These are phyloP conservation scores for Diaporthe australafricana DNA, from an alignment of 2,329 filamentous ascomycete genomes.

Conservation along the genomic window DNA sequence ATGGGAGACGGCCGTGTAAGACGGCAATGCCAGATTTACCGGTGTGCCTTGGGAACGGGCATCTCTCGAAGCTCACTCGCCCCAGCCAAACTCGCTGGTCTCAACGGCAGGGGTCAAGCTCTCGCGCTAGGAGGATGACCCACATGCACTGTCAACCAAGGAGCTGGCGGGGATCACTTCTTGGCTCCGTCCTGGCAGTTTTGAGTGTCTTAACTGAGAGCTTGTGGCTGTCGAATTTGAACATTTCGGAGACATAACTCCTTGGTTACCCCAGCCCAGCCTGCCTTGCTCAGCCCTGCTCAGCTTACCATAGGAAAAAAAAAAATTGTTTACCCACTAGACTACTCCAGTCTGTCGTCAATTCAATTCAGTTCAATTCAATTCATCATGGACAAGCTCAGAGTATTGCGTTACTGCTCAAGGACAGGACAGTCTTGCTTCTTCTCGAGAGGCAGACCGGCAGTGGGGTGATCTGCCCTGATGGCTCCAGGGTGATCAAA, in stretches of 20 bases:
- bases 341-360: background rate
- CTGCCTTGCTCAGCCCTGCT: background rate
- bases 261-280: background rate
- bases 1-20: conserved; percentile 25
- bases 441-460: background rate
- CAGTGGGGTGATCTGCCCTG: conserved; percentile 21
- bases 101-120: conserved; percentile 26
- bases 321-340: background rate
- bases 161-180: conserved; percentile 17
- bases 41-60: conserved; percentile 29
- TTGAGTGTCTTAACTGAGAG: background rate
- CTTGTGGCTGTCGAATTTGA: background rate
- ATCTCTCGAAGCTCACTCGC: conserved; percentile 35
- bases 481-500: background rate
- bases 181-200: conserved; percentile 1
- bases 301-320: background rate
- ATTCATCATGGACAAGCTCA: background rate
- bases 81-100: conserved; percentile 27
- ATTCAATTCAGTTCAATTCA: background rate
- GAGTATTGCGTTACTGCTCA: background rate
- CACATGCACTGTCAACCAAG: conserved; percentile 23
- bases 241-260: background rate
- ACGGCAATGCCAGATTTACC: conserved; percentile 26
- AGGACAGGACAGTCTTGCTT: background rate
- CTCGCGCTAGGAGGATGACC: conserved; percentile 30